These are phyloP conservation scores for Salix suchowensis DNA, from an alignment of 345 rosid genomes.

Conservation along the genomic window DNA sequence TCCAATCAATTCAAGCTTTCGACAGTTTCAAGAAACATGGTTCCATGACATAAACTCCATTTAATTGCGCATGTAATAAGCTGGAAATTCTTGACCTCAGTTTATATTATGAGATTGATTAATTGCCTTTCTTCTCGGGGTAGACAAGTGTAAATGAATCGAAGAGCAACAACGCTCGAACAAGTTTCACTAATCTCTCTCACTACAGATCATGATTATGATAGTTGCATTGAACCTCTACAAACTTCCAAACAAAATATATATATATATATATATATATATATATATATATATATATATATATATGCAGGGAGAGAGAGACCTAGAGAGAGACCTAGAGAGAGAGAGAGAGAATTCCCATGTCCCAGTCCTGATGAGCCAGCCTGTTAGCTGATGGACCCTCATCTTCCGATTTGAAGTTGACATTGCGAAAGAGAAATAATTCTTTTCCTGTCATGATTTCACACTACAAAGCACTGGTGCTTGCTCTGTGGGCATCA, in stretches of 20 bases:
- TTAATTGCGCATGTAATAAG: no score
- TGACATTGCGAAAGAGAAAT: neutral
- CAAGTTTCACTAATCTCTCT: conserved; percentile 2
- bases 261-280: neutral
- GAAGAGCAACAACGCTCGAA: neutral
- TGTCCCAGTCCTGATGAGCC: neutral
- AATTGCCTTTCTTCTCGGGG: neutral
- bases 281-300: neutral
- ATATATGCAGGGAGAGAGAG: neutral
- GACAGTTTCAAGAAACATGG: no score
- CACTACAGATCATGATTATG: conserved; percentile 21
- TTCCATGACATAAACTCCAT: no score
- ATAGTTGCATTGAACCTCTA: conserved; percentile 33
- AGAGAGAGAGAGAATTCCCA: conserved; percentile 7
- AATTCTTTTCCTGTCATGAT: neutral
- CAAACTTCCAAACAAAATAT: conserved; percentile 29
- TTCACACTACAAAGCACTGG: neutral
- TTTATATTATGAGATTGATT: no score
- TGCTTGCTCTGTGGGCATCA: neutral
- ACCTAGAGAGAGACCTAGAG: neutral
- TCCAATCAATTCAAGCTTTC: no score
- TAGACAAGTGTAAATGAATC: neutral
- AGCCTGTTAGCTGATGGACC: conserved; percentile 13
- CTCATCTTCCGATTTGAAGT: conserved; percentile 1
- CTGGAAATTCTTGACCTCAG: no score